Conservation (phyloP, 139 green algal species). For the Raphidocelis subcapitata region DNA sequence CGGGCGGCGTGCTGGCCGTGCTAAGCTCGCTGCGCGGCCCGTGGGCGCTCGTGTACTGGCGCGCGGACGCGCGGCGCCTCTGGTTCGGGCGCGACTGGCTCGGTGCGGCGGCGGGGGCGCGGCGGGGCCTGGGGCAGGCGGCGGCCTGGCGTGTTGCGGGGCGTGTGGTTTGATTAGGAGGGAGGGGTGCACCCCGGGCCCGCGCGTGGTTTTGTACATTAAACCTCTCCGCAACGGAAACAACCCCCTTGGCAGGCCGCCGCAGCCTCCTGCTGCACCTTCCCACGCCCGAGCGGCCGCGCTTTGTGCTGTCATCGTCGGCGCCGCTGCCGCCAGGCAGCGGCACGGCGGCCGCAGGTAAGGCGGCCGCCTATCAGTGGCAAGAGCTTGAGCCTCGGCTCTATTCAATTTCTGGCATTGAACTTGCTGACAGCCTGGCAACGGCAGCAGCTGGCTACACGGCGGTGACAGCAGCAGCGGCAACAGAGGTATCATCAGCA, state of each 20-base stretch:
- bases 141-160: no score
- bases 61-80: slow-evolving; percentile 42
- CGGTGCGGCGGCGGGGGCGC: slow-evolving; percentile 34
- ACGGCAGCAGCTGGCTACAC: background rate
- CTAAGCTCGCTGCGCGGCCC: slow-evolving; percentile 66
- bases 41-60: slow-evolving; percentile 83
- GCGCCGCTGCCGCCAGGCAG: slow-evolving; percentile 3
- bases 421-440: background rate
- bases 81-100: slow-evolving; percentile 77
- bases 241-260: slow-evolving; percentile 45
- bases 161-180: no score
- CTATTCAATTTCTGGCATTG: no score
- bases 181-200: no score
- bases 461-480: slow-evolving; percentile 2
- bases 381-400: background rate
- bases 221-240: no score
- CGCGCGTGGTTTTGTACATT: no score
- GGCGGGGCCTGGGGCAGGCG: background rate
- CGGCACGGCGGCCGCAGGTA: background rate
- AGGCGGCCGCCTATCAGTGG: background rate
- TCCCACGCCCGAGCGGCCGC: slow-evolving; percentile 25
- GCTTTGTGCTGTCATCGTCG: slow-evolving; percentile 52
- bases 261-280: slow-evolving; percentile 71
- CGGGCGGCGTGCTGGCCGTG: slow-evolving; percentile 3
- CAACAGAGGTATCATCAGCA: background rate